phyloP scores from a whole-genome alignment of 225 moss, liverwort and hornwort genomes.

The Pseudisothecium myosuroides region DNA sequence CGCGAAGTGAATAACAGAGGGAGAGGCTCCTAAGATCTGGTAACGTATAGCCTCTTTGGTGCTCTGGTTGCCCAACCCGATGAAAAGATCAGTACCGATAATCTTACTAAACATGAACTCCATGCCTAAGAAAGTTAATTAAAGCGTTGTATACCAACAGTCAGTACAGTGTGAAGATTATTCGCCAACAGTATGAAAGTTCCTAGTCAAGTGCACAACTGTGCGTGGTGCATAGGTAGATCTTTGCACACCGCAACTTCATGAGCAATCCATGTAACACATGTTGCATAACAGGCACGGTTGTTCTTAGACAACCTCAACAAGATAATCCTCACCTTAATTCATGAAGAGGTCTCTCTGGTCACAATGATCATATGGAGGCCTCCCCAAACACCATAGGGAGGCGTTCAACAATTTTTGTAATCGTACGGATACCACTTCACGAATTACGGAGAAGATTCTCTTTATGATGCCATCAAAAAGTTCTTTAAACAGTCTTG shows the following conservation, averaged over 20 bases:
- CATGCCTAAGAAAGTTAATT: neutral
- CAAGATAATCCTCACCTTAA: neutral
- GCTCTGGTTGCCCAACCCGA: constrained; percentile 41
- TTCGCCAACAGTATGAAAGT: neutral
- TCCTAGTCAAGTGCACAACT: neutral
- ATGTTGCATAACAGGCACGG: neutral
- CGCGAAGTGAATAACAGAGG: constrained; percentile 58
- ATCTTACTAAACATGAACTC: neutral
- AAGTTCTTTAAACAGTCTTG: neutral
- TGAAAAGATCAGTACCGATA: neutral
- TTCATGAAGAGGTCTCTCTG: neutral
- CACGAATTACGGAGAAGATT: neutral
- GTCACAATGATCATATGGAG: neutral
- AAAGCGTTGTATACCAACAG: neutral
- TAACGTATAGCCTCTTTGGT: constrained; percentile 81
- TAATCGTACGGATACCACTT: neutral
- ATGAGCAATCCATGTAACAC: neutral
- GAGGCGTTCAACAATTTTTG: neutral
- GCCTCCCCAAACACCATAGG: neutral
- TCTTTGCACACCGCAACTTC: neutral
- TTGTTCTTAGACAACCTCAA: neutral
- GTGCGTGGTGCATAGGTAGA: neutral
- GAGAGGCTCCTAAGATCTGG: constrained; percentile 76
- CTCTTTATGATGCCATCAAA: neutral
- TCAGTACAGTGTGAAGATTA: neutral